phyloP scores from a whole-genome alignment of 2,329 filamentous ascomycete genomes.

The Diaporthe aspalathi region DNA sequence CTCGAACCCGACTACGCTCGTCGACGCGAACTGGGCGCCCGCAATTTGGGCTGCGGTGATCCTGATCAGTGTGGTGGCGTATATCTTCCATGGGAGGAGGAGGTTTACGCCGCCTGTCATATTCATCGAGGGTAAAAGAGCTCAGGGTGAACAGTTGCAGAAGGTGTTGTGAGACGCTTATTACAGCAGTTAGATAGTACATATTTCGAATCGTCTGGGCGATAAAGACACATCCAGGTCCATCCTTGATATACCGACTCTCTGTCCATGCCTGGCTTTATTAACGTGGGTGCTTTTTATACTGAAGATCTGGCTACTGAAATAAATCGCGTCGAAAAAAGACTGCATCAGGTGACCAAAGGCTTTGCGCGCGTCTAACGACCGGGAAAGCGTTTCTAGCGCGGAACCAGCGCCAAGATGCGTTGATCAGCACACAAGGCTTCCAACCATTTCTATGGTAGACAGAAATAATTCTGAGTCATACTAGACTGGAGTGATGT shows the following conservation, averaged over 20 bases:
- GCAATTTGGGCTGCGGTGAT: conserved; percentile 36
- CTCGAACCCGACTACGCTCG: conserved; percentile 9
- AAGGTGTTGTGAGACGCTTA: conserved; percentile 24
- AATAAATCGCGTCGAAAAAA: too few species aligned
- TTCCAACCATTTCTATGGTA: too few species aligned
- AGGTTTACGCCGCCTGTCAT: conserved; percentile 36
- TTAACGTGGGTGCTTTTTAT: too few species aligned
- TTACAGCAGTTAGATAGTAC: neutral
- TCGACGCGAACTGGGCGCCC: conserved; percentile 36
- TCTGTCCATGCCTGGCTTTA: neutral
- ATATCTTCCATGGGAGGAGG: conserved; percentile 29
- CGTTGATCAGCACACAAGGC: too few species aligned
- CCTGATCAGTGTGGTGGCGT: conserved; percentile 31
- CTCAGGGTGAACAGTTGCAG: conserved; percentile 12
- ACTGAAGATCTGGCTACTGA: too few species aligned
- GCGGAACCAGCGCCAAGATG: too few species aligned
- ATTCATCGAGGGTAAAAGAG: conserved; percentile 32
- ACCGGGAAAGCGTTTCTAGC: too few species aligned
- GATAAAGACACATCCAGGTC: neutral
- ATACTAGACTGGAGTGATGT: too few species aligned
- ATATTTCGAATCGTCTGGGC: neutral
- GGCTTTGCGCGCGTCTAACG: too few species aligned
- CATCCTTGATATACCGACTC: neutral
- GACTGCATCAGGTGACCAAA: too few species aligned
- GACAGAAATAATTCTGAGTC: too few species aligned